These are phyloP conservation scores for Fusarium acutatum DNA, from an alignment of 2,329 filamentous ascomycete species.

Conservation along the genomic window DNA sequence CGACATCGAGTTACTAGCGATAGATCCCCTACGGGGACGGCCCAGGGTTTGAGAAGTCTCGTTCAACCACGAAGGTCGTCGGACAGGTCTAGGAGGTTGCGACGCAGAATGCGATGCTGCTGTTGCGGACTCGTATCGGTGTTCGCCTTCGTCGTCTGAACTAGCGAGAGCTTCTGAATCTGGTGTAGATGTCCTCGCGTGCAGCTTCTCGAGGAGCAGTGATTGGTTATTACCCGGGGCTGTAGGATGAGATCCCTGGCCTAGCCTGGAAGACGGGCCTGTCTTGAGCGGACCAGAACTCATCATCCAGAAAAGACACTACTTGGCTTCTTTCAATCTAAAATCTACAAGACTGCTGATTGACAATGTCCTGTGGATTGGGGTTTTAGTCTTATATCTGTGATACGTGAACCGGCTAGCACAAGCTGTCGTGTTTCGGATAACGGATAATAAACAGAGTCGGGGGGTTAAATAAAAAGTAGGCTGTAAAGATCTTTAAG, in stretches of 20 bases:
- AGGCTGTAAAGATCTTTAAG: constrained; percentile 25
- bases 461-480: constrained; percentile 9
- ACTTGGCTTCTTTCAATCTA: constrained; percentile 15
- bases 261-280: constrained; percentile 60
- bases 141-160: constrained; percentile 89
- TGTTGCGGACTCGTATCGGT: constrained; percentile 63
- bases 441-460: constrained; percentile 4
- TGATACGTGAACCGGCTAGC: background rate
- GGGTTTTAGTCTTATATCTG: background rate
- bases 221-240: constrained; percentile 68
- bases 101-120: constrained; percentile 45
- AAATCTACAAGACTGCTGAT: background rate
- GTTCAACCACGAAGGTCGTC: constrained; percentile 86
- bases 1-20: constrained; percentile 79
- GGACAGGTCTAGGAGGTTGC: constrained; percentile 68
- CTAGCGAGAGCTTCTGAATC: constrained; percentile 94
- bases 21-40: constrained; percentile 77
- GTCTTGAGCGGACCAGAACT: constrained; percentile 61
- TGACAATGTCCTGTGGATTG: background rate
- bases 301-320: constrained; percentile 51
- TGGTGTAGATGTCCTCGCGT: constrained; percentile 84
- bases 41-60: constrained; percentile 74
- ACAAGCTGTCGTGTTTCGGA: constrained; percentile 8
- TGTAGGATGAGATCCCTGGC: constrained; percentile 55
- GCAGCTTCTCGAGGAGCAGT: constrained; percentile 77